phyloP scores from a whole-genome alignment of 768 basidiomycete genomes.

The Xerocomus brunneocitrinus region DNA sequence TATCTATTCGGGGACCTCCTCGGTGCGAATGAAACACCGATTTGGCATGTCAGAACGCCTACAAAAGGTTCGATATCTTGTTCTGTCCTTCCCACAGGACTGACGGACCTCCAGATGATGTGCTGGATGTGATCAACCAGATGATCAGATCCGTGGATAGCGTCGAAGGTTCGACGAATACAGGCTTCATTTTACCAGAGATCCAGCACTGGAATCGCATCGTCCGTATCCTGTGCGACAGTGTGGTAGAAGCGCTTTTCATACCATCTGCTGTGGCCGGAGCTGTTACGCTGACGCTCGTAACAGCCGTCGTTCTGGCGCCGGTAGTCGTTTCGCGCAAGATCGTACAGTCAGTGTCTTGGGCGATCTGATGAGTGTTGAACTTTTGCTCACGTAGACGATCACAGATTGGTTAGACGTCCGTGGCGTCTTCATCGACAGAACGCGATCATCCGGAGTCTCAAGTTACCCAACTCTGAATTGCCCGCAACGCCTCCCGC shows the following conservation, averaged over 20 bases:
- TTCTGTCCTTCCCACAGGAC: not conserved
- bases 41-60: constrained; percentile 9
- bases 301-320: not conserved
- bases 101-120: constrained; percentile 5
- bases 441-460: constrained; percentile 3
- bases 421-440: constrained; percentile 5
- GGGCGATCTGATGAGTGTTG: not conserved
- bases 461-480: not conserved
- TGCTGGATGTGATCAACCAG: constrained; percentile 5
- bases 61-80: constrained; percentile 4
- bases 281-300: not conserved
- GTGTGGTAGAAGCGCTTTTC: constrained; percentile 1
- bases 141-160: constrained; percentile 11
- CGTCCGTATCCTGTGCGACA: not conserved
- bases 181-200: constrained; percentile 4
- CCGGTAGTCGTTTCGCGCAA: not conserved
- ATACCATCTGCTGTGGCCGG: constrained; percentile 3
- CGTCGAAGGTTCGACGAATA: constrained; percentile 6
- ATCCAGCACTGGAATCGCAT: constrained; percentile 11
- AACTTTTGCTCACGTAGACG: not conserved
- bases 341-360: not conserved
- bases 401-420: not conserved
- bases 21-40: constrained; percentile 4
- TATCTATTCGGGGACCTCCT: constrained; percentile 11
- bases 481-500: not conserved